These are phyloP conservation scores for Xylariaceae sp. DNA, from an alignment of 2,329 filamentous ascomycete species.

Conservation along the genomic window DNA sequence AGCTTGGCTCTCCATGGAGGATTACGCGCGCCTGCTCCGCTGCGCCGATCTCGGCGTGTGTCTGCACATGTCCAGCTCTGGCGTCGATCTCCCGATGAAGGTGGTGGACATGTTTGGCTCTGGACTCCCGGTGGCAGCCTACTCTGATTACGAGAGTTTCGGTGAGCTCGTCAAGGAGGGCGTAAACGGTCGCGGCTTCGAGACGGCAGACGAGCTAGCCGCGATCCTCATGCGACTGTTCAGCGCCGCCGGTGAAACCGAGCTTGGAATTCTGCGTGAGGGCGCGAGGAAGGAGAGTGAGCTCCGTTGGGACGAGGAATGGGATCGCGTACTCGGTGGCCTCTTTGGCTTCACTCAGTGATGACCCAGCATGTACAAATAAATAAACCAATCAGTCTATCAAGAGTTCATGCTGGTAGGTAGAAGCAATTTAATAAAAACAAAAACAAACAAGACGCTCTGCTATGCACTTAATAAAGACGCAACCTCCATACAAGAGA, in stretches of 20 bases:
- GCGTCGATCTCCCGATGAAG: slow-evolving; percentile 97
- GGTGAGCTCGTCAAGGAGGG: slow-evolving; percentile 84
- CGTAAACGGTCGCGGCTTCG: slow-evolving; percentile 80
- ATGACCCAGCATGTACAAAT: slow-evolving; percentile 6
- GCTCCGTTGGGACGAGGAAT: slow-evolving; percentile 85
- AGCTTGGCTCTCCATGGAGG: slow-evolving; percentile 75
- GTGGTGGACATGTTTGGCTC: slow-evolving; percentile 99
- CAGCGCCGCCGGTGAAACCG: slow-evolving; percentile 40
- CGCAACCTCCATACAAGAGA: slow-evolving; percentile 15
- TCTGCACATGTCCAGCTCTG: slow-evolving; percentile 87
- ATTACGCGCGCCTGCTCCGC: slow-evolving; percentile 80
- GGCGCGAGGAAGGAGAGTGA: slow-evolving; percentile 71
- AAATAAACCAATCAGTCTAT: not conserved
- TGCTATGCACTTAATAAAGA: slow-evolving; percentile 4
- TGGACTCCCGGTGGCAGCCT: slow-evolving; percentile 83
- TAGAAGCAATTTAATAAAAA: not conserved
- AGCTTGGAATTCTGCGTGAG: slow-evolving; percentile 56
- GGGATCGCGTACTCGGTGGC: slow-evolving; percentile 74
- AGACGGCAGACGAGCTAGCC: slow-evolving; percentile 61
- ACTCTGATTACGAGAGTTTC: slow-evolving; percentile 81
- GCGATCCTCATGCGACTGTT: slow-evolving; percentile 62
- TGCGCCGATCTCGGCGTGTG: slow-evolving; percentile 86
- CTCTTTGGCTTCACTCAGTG: slow-evolving; percentile 52
- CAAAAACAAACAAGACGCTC: not conserved
- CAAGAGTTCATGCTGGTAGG: not conserved